These are phyloP conservation scores for Erodium chrysanthum DNA, from an alignment of 441 rosid genomes.

Conservation along the genomic window DNA sequence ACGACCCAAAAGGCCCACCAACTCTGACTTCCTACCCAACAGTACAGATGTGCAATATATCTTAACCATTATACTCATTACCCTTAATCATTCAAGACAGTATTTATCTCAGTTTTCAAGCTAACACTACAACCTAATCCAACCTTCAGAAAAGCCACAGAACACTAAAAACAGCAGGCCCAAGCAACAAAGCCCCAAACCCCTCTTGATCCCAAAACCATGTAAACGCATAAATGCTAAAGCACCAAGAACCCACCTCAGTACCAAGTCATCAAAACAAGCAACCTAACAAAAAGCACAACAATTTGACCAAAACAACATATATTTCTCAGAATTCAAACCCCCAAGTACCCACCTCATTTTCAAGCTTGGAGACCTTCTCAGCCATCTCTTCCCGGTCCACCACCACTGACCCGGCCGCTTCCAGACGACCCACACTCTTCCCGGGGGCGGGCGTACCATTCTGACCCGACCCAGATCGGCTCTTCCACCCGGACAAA, in stretches of 20 bases:
- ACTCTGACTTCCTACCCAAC: neutral
- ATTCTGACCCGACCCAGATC: constrained; percentile 34
- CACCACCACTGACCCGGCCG: constrained; percentile 9
- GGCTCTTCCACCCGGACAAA: constrained; percentile 51
- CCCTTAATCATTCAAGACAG: neutral
- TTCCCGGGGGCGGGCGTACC: constrained; percentile 15
- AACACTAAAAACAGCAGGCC: neutral
- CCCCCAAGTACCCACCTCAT: constrained; percentile 59
- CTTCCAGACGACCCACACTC: no score
- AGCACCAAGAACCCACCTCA: constrained; percentile 7
- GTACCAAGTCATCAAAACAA: constrained; percentile 8
- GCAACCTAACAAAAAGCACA: neutral
- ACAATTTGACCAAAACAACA: neutral
- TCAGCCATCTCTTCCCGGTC: constrained; percentile 30
- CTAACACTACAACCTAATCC: neutral
- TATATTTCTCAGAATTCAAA: neutral
- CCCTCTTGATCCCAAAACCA: neutral
- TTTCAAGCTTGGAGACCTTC: constrained; percentile 42
- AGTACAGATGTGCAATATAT: no score
- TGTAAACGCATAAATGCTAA: neutral
- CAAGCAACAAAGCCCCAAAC: neutral
- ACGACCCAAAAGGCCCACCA: constrained; percentile 3
- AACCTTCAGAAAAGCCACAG: neutral
- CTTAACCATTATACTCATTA: neutral
- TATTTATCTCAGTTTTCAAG: neutral